Percentiles rank a stretch among this genome's conserved stretches.
Conservation (phyloP, 371 early-diverging fungal genomes). For the Choanephora cucurbitarum region DNA sequence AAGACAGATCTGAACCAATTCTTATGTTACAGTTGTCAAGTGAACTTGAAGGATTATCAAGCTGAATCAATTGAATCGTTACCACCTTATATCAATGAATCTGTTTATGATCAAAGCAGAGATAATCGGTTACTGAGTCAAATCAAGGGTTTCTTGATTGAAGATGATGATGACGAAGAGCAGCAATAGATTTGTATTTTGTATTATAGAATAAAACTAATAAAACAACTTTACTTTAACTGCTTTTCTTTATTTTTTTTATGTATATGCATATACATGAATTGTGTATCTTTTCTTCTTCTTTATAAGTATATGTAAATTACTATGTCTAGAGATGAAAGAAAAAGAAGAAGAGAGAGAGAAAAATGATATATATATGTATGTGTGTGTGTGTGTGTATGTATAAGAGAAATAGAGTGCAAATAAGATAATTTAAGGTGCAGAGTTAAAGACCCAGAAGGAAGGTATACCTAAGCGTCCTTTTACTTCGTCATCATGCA, state of each 20-base stretch:
- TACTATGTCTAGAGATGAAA: constrained; percentile 1
- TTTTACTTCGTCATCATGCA: constrained; percentile 32
- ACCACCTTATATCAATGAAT: constrained; percentile 29
- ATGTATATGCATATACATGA: constrained; percentile 2
- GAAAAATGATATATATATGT: not conserved
- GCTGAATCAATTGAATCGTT: constrained; percentile 19
- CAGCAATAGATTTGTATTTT: constrained; percentile 5
- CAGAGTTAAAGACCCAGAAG: constrained; percentile 37
- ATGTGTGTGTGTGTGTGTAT: not conserved
- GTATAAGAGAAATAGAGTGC: not conserved
- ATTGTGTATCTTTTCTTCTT: too few species aligned
- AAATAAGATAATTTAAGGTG: constrained; percentile 3
- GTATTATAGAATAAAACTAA: not conserved
- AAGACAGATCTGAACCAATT: constrained; percentile 35
- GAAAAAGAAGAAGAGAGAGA: not conserved
- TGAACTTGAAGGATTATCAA: constrained; percentile 52
- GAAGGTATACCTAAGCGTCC: constrained; percentile 34
- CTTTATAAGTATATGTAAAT: too few species aligned
- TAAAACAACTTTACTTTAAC: not conserved
- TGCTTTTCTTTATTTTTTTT: not conserved
- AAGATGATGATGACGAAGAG: constrained; percentile 44
- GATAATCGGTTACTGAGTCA: constrained; percentile 47
- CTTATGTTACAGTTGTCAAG: constrained; percentile 66
- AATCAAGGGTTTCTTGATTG: constrained; percentile 57
- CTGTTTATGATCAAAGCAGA: constrained; percentile 31